These are phyloP conservation scores for Podaxis sp. DNA, from an alignment of 768 basidiomycete genomes.

Conservation along the genomic window DNA sequence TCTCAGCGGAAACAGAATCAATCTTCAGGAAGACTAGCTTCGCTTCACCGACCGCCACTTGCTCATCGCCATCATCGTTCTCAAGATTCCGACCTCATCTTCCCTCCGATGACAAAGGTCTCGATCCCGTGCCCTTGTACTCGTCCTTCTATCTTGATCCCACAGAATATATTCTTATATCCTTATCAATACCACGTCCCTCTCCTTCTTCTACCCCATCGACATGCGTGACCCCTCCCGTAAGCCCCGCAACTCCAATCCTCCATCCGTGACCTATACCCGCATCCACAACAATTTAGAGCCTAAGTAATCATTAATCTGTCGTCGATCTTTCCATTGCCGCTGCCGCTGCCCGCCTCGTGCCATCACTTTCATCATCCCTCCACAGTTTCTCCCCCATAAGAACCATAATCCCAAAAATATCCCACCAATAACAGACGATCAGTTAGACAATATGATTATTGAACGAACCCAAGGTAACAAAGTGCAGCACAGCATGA, in stretches of 20 bases:
- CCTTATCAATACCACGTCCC: neutral
- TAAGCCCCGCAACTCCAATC: neutral
- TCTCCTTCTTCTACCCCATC: neutral
- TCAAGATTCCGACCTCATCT: neutral
- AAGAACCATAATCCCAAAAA: neutral
- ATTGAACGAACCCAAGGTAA: neutral
- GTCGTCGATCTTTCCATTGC: neutral
- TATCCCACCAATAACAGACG: neutral
- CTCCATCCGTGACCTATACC: neutral
- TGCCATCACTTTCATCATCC: neutral
- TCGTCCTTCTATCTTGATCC: neutral
- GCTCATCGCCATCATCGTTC: neutral
- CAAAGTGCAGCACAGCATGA: neutral
- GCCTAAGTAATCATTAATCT: neutral
- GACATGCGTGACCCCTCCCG: neutral
- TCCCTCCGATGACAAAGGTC: conserved; percentile 10
- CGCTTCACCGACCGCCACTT: neutral
- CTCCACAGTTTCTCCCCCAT: neutral
- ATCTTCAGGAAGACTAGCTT: neutral
- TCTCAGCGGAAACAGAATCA: neutral
- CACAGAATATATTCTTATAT: neutral
- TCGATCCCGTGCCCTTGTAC: too few relatives aligned
- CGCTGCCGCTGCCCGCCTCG: neutral
- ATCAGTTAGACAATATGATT: neutral
- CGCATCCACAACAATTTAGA: neutral